Base-by-base conservation (phyloP, 2,329 filamentous ascomycete genomes). In the Domatiomyces catenatus region DNA sequence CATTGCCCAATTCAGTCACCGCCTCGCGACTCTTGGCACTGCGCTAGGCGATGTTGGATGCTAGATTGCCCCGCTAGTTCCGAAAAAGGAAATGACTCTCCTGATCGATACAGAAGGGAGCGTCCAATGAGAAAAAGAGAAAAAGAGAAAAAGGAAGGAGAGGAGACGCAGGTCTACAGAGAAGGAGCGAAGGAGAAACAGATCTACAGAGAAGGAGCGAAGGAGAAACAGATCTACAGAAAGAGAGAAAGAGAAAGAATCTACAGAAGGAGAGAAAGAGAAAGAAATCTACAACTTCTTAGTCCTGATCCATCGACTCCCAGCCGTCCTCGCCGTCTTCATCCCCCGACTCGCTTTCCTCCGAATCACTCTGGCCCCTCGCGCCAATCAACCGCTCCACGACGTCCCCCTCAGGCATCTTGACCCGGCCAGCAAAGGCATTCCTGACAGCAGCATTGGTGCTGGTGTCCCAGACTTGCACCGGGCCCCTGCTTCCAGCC, bases 401-500 rank as follows among this genome's bases (percentile, higher is more conserved):
- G 20, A 81, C 79, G 46, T 80, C 77, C 15, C 74, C 79, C 47
- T 78, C 78, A 5, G 73, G 69, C 54, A 73, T 69, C 36, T 78
- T 75, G 51, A 90, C 75, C 52, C 79, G 81, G 61, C 72, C 79
- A 36, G 84, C 87, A 70, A 98, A 98, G 1, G 84, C 82, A 56
- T 83, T 77, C 52, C 92, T 79, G 28, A 98, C 87, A 22, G 84
- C 83, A 12, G 79, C 79, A 65, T 98, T 98, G 51, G 92, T 98
- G 66, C 86, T 83, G 19, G 92, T 95, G 67, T 96, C 90, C 92
- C 92, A 98, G 49, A 98, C 81, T 65, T 94, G 86, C 63, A 96
- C 81, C 36, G 79, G 79, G 45, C 92, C 92, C 71, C 93, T 93
- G 73, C 89, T 96, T 50, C 92, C 92, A 5, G 90, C 92, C 17